Conservation (phyloP, 192 early-diverging fungal genomes). For the Linnemannia schmuckeri region DNA sequence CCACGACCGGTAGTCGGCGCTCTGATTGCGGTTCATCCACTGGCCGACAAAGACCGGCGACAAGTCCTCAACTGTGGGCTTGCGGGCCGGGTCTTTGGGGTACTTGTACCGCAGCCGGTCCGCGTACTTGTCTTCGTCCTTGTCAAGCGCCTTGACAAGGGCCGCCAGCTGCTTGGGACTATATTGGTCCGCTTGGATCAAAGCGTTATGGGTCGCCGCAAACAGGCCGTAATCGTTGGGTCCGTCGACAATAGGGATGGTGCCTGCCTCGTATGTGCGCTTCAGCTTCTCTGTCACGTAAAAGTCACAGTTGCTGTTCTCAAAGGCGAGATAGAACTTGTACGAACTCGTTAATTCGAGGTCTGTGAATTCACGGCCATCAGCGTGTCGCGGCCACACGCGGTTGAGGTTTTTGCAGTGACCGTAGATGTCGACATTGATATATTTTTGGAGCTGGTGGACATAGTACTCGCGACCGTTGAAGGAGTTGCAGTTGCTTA, state of each 20-base stretch:
- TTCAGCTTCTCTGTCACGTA: slow-evolving; percentile 39
- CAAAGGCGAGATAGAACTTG: slow-evolving; percentile 42
- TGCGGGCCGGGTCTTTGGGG: neutral
- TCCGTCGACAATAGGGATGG: slow-evolving; percentile 41
- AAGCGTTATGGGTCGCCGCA: slow-evolving; percentile 17
- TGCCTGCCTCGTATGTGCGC: neutral
- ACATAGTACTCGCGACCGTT: slow-evolving; percentile 44
- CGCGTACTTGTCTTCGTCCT: slow-evolving; percentile 14
- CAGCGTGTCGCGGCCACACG: slow-evolving; percentile 3
- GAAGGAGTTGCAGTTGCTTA: slow-evolving; percentile 28
- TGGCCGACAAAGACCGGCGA: neutral
- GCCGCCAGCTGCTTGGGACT: slow-evolving; percentile 21
- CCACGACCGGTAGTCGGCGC: neutral
- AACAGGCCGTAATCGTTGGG: slow-evolving; percentile 43
- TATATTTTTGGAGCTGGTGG: slow-evolving; percentile 37
- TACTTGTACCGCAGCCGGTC: slow-evolving; percentile 3
- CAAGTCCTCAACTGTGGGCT: neutral
- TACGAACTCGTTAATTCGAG: slow-evolving; percentile 3
- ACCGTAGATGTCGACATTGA: slow-evolving; percentile 48
- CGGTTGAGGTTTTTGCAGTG: slow-evolving; percentile 20
- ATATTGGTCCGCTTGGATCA: slow-evolving; percentile 36
- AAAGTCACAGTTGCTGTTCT: slow-evolving; percentile 38
- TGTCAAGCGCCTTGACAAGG: slow-evolving; percentile 17
- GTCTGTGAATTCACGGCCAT: neutral
- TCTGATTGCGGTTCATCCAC: neutral